phyloP scores from a whole-genome alignment of 805 yeast genomes.

The Aciculoconidium aculeatum region DNA sequence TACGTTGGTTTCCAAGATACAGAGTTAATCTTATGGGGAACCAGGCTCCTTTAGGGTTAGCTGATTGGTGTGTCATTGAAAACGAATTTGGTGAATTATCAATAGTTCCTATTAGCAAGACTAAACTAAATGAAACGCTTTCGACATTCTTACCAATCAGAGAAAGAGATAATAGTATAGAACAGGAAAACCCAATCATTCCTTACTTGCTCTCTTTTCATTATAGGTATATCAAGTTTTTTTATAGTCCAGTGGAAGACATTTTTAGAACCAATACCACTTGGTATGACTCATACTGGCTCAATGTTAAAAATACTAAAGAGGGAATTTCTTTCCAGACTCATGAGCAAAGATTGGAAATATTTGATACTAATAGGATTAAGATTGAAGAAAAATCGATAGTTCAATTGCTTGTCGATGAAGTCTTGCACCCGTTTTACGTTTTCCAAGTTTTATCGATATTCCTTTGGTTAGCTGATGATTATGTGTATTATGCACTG shows the following conservation, averaged over 20 bases:
- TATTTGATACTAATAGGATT: constrained; percentile 75
- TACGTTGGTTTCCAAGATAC: constrained; percentile 84
- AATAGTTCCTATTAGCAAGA: constrained; percentile 49
- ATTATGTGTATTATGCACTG: constrained; percentile 87
- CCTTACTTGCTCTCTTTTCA: constrained; percentile 67
- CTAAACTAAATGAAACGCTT: constrained; percentile 64
- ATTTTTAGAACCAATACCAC: constrained; percentile 74
- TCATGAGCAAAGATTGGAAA: constrained; percentile 61
- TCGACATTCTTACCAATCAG: constrained; percentile 53
- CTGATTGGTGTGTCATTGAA: constrained; percentile 92
- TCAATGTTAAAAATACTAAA: constrained; percentile 45
- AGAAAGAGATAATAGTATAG: constrained; percentile 20
- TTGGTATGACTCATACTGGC: constrained; percentile 86
- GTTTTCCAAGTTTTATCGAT: constrained; percentile 92
- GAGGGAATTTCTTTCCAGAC: constrained; percentile 68
- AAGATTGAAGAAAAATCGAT: constrained; percentile 71
- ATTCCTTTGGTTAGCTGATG: constrained; percentile 85
- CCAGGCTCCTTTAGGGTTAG: constrained; percentile 63
- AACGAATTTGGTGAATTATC: constrained; percentile 87
- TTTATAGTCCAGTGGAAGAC: constrained; percentile 84
- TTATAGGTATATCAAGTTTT: constrained; percentile 77
- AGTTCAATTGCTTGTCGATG: constrained; percentile 65
- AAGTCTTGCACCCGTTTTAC: constrained; percentile 92
- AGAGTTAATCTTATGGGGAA: constrained; percentile 63
- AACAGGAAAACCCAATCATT: constrained; percentile 52